These are phyloP conservation scores for Geranium rotundifolium DNA, from an alignment of 345 rosid species.

Conservation along the genomic window DNA sequence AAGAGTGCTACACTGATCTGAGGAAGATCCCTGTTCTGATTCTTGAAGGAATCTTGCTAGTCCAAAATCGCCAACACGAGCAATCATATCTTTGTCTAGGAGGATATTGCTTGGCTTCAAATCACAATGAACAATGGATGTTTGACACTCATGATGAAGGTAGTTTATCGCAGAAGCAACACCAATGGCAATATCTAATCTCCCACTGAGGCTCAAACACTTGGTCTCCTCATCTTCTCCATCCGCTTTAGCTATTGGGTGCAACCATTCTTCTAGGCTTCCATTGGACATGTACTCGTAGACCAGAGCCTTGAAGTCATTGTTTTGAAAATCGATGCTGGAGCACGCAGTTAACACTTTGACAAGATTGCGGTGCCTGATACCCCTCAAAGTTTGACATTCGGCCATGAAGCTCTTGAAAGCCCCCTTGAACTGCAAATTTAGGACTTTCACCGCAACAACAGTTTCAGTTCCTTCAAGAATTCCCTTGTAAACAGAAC, in stretches of 20 bases:
- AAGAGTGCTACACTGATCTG: not conserved
- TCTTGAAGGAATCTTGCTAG: not conserved
- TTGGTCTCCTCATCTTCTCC: not conserved
- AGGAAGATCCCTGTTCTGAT: not conserved
- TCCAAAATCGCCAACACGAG: slow-evolving; percentile 1
- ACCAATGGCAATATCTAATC: not conserved
- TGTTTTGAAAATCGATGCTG: not conserved
- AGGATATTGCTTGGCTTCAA: not conserved
- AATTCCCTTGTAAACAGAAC: too few relatives aligned
- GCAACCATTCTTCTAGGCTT: not conserved
- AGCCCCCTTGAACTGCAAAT: not conserved
- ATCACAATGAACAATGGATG: not conserved
- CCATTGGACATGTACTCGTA: not conserved
- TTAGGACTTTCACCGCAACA: not conserved
- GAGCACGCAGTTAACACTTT: not conserved
- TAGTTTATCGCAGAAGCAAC: slow-evolving; percentile 3
- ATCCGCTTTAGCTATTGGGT: too few relatives aligned
- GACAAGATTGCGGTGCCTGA: not conserved
- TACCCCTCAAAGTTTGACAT: not conserved
- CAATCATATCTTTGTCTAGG: too few relatives aligned
- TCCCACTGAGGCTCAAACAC: not conserved
- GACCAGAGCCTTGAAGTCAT: not conserved
- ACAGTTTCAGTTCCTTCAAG: not conserved
- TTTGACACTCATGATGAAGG: not conserved
- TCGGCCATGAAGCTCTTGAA: not conserved